These are phyloP conservation scores for Fusarium papillatum DNA, from an alignment of 2,329 filamentous ascomycete species.

Conservation along the genomic window DNA sequence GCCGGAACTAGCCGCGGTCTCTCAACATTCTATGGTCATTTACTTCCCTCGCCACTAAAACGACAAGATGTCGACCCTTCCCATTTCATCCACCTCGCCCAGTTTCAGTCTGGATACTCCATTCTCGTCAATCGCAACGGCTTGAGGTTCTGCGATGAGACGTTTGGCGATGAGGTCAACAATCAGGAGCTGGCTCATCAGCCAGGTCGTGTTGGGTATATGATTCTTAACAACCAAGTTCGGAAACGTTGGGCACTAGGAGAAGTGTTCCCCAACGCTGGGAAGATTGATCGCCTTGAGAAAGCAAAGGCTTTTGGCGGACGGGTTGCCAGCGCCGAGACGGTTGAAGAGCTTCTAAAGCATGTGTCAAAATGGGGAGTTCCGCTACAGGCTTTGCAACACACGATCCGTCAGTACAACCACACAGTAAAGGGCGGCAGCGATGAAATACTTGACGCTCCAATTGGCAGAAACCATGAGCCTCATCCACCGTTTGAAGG, in stretches of 20 bases:
- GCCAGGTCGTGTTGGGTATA: conserved; percentile 21
- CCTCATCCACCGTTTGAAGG: conserved; percentile 19
- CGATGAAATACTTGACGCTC: conserved; percentile 5
- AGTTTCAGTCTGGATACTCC: conserved; percentile 29
- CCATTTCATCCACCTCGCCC: conserved; percentile 28
- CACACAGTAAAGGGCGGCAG: neutral
- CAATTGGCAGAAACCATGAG: conserved; percentile 14
- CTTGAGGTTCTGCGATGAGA: conserved; percentile 26
- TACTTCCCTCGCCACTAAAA: conserved; percentile 22
- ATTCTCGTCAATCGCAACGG: conserved; percentile 21
- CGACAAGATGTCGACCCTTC: conserved; percentile 19
- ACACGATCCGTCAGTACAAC: conserved; percentile 17
- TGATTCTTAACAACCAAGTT: conserved; percentile 25
- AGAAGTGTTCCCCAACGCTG: conserved; percentile 25
- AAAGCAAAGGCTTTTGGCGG: conserved; percentile 29
- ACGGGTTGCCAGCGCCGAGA: conserved; percentile 16
- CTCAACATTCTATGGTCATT: conserved; percentile 27
- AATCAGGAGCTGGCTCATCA: conserved; percentile 28
- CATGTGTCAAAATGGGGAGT: conserved; percentile 21
- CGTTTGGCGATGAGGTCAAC: conserved; percentile 30
- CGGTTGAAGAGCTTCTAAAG: conserved; percentile 11
- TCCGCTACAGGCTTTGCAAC: conserved; percentile 1
- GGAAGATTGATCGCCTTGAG: conserved; percentile 26
- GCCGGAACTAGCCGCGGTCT: conserved; percentile 22
- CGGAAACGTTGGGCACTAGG: conserved; percentile 24